Evolutionary conservation across 176 grass and related monocot genomes (phyloP).

Genomic region (Eremochloa ophiuroides): DNA sequence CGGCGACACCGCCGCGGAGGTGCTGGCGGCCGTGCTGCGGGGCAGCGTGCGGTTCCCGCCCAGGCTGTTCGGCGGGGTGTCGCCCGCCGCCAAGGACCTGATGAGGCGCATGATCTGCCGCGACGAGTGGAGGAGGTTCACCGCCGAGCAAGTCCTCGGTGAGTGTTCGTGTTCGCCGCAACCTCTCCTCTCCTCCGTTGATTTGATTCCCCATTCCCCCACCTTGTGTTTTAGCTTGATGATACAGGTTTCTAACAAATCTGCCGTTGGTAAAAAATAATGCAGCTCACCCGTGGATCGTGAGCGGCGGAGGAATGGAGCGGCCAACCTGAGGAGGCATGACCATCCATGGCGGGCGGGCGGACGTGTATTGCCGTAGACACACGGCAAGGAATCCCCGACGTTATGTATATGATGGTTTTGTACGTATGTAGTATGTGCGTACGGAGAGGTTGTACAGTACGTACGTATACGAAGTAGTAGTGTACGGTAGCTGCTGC

Average conservation of each 20-base stretch:
- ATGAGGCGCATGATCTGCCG: slow-evolving; percentile 78
- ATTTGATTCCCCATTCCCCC: background rate
- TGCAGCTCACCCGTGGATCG: slow-evolving; percentile 88
- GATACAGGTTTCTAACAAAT: background rate
- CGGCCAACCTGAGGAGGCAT: slow-evolving; percentile 10
- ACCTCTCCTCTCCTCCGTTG: background rate
- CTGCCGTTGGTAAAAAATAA: background rate
- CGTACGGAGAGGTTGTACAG: background rate
- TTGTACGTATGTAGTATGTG: background rate
- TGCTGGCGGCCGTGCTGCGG: slow-evolving; percentile 49
- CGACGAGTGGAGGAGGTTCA: slow-evolving; percentile 62
- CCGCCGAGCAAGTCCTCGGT: slow-evolving; percentile 81
- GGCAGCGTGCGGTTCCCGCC: slow-evolving; percentile 58
- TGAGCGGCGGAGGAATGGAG: slow-evolving; percentile 45
- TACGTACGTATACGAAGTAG: no score
- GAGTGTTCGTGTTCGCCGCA: background rate
- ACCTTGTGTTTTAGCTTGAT: background rate
- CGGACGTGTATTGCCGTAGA: slow-evolving; percentile 20
- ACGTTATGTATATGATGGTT: slow-evolving; percentile 8
- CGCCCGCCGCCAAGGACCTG: slow-evolving; percentile 66
- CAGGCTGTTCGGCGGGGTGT: slow-evolving; percentile 55
- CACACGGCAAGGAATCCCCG: background rate
- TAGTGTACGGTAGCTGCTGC: background rate
- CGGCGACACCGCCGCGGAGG: slow-evolving; percentile 61
- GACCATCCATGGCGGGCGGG: background rate